phyloP scores from a whole-genome alignment of 192 early-diverging fungal genomes.

The Borealophlyctis nickersoniae region DNA sequence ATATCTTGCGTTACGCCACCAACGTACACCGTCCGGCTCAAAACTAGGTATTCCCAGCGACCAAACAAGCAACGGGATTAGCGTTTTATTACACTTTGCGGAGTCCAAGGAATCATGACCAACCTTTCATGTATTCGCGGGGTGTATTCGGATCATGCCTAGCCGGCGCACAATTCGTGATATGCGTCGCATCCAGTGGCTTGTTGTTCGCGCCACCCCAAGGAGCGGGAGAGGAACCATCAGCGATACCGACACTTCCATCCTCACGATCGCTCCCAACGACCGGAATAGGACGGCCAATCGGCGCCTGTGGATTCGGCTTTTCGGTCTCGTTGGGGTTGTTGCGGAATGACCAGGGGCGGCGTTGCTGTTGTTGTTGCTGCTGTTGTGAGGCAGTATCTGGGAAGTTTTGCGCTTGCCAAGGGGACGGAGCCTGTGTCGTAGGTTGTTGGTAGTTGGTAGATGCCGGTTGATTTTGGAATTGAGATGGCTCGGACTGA shows the following conservation, averaged over 20 bases:
- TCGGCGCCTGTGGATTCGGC: conserved; percentile 6
- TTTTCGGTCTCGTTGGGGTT: neutral
- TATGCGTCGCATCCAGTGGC: neutral
- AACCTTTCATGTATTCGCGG: conserved; percentile 42
- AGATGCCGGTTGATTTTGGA: neutral
- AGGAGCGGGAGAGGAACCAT: no score
- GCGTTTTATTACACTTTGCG: neutral
- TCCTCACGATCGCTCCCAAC: conserved; percentile 31
- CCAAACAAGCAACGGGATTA: conserved; percentile 6
- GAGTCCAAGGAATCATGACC: conserved; percentile 6
- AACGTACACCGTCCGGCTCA: conserved; percentile 52
- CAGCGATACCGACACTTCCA: neutral
- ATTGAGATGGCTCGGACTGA: neutral
- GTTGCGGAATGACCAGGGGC: neutral
- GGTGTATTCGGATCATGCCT: conserved; percentile 25
- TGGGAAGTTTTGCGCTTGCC: neutral
- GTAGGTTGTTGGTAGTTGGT: no score
- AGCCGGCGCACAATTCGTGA: conserved; percentile 7
- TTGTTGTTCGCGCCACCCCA: no score
- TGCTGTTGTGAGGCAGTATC: neutral
- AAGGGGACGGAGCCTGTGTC: neutral
- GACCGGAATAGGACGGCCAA: conserved; percentile 29
- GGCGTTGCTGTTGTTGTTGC: neutral
- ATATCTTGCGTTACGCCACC: conserved; percentile 35
- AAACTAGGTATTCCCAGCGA: conserved; percentile 23